phyloP scores from a whole-genome alignment of 305 asterid species.

The Fraxinus albicans region DNA sequence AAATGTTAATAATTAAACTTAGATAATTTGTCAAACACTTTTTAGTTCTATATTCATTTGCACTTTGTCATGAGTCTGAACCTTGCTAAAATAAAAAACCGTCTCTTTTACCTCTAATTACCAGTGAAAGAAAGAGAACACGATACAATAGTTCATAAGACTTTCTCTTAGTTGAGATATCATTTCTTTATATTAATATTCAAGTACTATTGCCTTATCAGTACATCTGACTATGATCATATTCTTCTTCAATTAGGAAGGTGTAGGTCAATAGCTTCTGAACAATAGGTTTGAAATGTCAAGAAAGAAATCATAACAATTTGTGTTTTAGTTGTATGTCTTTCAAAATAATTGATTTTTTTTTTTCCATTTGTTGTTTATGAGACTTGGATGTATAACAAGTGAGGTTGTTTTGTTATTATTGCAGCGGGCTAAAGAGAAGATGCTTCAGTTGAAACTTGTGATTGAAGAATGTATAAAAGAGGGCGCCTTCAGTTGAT shows the following conservation, averaged over 20 bases:
- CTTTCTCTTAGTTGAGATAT: background rate
- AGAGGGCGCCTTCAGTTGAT: constrained; percentile 48
- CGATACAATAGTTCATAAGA: background rate
- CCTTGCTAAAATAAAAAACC: constrained; percentile 1
- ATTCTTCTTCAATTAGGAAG: constrained; percentile 8
- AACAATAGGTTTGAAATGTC: background rate
- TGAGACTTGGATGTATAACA: constrained; percentile 11
- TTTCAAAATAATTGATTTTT: background rate
- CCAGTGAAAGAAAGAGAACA: background rate
- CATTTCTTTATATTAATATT: background rate
- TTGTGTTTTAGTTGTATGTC: background rate
- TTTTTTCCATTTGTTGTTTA: background rate
- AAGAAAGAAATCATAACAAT: background rate
- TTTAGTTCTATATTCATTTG: constrained; percentile 8
- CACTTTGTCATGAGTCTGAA: constrained; percentile 5
- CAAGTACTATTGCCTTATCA: background rate
- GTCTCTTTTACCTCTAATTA: background rate
- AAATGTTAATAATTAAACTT: background rate
- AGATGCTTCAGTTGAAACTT: constrained; percentile 69
- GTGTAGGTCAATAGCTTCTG: background rate
- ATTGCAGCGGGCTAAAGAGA: constrained; percentile 70
- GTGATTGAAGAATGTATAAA: constrained; percentile 55
- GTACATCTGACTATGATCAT: constrained; percentile 1
- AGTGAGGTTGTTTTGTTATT: constrained; percentile 1
- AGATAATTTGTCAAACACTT: background rate